Percentiles rank a stretch among this genome's conserved stretches.
Evolutionary conservation across 208 protist species (phyloP).

Genomic region (Trypanosoma grayi): DNA sequence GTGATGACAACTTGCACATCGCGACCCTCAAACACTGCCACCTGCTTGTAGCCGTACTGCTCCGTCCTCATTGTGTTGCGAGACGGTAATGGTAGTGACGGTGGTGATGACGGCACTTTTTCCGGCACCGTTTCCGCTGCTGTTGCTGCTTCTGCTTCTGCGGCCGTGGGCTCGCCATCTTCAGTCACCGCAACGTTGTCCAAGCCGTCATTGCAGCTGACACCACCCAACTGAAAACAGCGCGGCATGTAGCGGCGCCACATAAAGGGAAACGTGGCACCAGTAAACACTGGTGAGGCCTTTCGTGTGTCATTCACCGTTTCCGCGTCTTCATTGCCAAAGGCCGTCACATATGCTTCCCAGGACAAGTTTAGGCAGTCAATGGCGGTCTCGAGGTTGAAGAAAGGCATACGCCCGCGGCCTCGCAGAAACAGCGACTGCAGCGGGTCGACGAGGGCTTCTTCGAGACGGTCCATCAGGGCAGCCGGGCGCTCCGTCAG

Average conservation of each 20-base stretch:
- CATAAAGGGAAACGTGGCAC: conserved; percentile 21
- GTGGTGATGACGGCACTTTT: too few relatives aligned
- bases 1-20: conserved; percentile 75
- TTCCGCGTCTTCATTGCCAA: conserved; percentile 16
- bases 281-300: background rate
- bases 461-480: conserved; percentile 29
- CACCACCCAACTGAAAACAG: conserved; percentile 1
- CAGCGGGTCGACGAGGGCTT: conserved; percentile 22
- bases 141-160: too few relatives aligned
- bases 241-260: background rate
- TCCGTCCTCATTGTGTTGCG: conserved; percentile 50
- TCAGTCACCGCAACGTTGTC: conserved; percentile 1
- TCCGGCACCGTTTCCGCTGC: too few relatives aligned
- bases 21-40: conserved; percentile 60
- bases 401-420: conserved; percentile 33
- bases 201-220: background rate
- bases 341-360: conserved; percentile 46
- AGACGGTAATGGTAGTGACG: too few relatives aligned
- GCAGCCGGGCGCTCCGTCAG: conserved; percentile 13
- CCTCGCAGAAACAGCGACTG: conserved; percentile 15
- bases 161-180: too few relatives aligned
- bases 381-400: conserved; percentile 60
- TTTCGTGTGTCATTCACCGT: conserved; percentile 20
- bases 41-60: conserved; percentile 65
- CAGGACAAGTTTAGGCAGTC: conserved; percentile 72